Conservation (phyloP, 768 basidiomycete genomes). For the Candolleomyces efflorescens region DNA sequence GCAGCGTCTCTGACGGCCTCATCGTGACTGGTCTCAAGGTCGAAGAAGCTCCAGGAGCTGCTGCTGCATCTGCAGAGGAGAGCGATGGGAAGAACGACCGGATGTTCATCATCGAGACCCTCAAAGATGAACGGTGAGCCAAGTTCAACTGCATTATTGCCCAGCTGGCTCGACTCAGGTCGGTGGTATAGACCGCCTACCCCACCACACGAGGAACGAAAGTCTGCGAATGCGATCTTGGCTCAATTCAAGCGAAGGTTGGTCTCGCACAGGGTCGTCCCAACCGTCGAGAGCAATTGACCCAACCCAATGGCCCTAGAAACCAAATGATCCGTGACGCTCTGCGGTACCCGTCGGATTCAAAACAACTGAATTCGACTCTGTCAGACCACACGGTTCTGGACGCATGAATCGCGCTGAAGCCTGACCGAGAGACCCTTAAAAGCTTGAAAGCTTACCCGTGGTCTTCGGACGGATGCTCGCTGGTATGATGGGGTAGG, state of each 20-base stretch:
- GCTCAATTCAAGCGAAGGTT: conserved; percentile 70
- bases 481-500: no score
- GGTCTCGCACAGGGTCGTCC: conserved; percentile 10
- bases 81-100: conserved; percentile 48
- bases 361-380: conserved; percentile 2
- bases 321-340: conserved; percentile 44
- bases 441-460: no score
- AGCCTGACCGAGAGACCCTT: no score
- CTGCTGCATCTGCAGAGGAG: conserved; percentile 42
- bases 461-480: no score
- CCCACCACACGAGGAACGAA: conserved; percentile 32
- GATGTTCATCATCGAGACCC: conserved; percentile 77
- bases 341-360: conserved; percentile 42
- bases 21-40: conserved; percentile 57
- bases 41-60: conserved; percentile 70
- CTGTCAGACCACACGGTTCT: background rate
- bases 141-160: background rate
- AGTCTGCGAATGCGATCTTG: conserved; percentile 47
- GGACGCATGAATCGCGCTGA: background rate
- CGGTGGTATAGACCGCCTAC: conserved; percentile 18
- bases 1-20: conserved; percentile 43
- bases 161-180: background rate
- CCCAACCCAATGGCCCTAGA: conserved; percentile 10
- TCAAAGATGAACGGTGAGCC: conserved; percentile 48
- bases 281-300: background rate